Conservation (phyloP, 2,329 filamentous ascomycete species). For the Aspergillus proliferans region DNA sequence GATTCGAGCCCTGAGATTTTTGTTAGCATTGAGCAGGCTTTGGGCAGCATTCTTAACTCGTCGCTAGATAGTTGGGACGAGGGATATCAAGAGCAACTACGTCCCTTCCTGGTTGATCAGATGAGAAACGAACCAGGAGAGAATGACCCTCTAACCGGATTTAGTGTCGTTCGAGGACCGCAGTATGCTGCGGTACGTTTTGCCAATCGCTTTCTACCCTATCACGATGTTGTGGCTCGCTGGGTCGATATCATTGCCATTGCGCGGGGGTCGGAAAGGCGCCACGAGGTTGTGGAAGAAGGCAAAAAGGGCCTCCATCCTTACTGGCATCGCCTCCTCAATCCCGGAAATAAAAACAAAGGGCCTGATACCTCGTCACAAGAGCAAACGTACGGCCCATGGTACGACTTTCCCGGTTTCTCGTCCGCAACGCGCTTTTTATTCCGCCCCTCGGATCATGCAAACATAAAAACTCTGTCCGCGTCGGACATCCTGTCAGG, state of each 20-base stretch:
- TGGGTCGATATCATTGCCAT: slow-evolving; percentile 87
- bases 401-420: slow-evolving; percentile 37
- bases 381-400: slow-evolving; percentile 45
- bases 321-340: slow-evolving; percentile 62
- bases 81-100: slow-evolving; percentile 39
- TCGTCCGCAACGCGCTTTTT: slow-evolving; percentile 28
- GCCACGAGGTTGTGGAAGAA: slow-evolving; percentile 81
- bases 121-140: slow-evolving; percentile 50
- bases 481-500: slow-evolving; percentile 21
- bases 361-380: slow-evolving; percentile 43
- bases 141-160: slow-evolving; percentile 31
- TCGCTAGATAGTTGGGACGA: slow-evolving; percentile 44
- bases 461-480: slow-evolving; percentile 33
- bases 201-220: slow-evolving; percentile 80
- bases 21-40: slow-evolving; percentile 80
- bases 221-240: slow-evolving; percentile 68
- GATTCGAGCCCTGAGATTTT: slow-evolving; percentile 65
- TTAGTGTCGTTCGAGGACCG: slow-evolving; percentile 60
- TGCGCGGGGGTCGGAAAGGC: slow-evolving; percentile 55
- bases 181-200: slow-evolving; percentile 80
- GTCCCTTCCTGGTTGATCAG: slow-evolving; percentile 60
- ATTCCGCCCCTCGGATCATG: slow-evolving; percentile 17
- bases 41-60: slow-evolving; percentile 68
- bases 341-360: slow-evolving; percentile 44
- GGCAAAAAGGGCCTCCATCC: slow-evolving; percentile 81